Evolutionary conservation across 225 moss, liverwort and hornwort species (phyloP), one percentile per base, ranked within the genome.

Genomic region (Asterella californica): DNA sequence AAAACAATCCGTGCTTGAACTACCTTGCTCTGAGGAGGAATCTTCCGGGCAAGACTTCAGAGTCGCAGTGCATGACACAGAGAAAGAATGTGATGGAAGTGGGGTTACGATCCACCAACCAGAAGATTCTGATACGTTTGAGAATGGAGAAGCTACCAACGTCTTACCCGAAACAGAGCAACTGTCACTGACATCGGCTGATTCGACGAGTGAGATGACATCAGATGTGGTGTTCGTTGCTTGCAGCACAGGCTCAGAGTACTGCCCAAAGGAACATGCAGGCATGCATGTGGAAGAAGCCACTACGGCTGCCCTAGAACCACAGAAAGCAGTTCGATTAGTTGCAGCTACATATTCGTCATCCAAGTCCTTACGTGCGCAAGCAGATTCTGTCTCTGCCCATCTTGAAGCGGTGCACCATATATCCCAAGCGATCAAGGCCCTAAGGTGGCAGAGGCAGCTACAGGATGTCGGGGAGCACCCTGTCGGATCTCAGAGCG

Each of bases 401-500:
- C 90, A 91, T 67, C 86, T 95, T 72, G 90, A 93, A 81, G 95
- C 93, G 81, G 95, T 95, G 38, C 97, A 99, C 76, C 92, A 99
- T 82, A 93, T 95, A 53, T 95, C 95, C 19, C 95, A 93, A 79
- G 92, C 97, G 64, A 93, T 99, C 50, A 99, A 93, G 65, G 90
- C 94, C 5, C 83, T 99, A 15, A 86, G 97, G 79, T 99, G 95
- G 95, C 97, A 95, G 77, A 86, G 95, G 55, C 93, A 93, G 84
- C 86, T 94, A 29, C 90, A 93, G 76, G 94, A 92, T 81, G 88
- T 90, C 37, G 92, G 83, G 38, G 95, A 91, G 82, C 91, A 89
- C 66, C 80, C 79, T 27, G 47, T 87, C 0, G 57, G 82, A 30
- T 61, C 83, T 33, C 84, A 90, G 64, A 84, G 75, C 52, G 73